A percentile compares a stretch with the other conserved stretches of the same genome.
Conservation (phyloP, 2,329 filamentous ascomycete genomes). For the Penicillium sp. region DNA sequence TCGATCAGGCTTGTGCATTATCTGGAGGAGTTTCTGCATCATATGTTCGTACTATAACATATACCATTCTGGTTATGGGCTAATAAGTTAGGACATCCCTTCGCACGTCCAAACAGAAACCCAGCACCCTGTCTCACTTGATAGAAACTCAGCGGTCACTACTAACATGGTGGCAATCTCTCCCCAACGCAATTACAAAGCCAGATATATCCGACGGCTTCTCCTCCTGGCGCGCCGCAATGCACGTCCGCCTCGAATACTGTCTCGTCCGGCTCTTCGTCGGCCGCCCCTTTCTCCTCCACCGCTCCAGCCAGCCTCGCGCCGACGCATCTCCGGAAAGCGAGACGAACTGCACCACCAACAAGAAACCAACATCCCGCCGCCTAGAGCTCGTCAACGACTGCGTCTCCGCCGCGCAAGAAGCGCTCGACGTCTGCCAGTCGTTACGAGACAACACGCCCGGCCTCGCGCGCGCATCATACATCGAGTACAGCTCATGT, state of each 20-base stretch:
- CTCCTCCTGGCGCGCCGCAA: slow-evolving; percentile 44
- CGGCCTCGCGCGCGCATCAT: slow-evolving; percentile 54
- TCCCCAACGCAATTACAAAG: slow-evolving; percentile 35
- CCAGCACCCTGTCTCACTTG: slow-evolving; percentile 36
- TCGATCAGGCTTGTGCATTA: too few species aligned
- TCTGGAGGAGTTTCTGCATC: too few species aligned
- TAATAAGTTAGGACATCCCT: slow-evolving; percentile 38
- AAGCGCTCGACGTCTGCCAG: slow-evolving; percentile 49
- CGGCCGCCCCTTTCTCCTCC: slow-evolving; percentile 52
- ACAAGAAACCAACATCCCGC: slow-evolving; percentile 23
- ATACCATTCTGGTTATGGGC: too few species aligned
- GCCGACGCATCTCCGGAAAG: slow-evolving; percentile 25
- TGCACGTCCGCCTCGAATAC: slow-evolving; percentile 51
- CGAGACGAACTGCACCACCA: too few species aligned
- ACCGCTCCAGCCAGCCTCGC: slow-evolving; percentile 18
- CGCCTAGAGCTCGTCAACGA: slow-evolving; percentile 43
- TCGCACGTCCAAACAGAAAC: slow-evolving; percentile 34
- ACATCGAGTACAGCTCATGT: slow-evolving; percentile 54
- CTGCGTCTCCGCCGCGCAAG: slow-evolving; percentile 51
- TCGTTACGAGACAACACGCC: slow-evolving; percentile 44
- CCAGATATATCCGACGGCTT: slow-evolving; percentile 38
- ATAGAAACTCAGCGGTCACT: slow-evolving; percentile 34
- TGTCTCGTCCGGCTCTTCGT: slow-evolving; percentile 52
- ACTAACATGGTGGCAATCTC: slow-evolving; percentile 38
- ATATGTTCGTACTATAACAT: too few species aligned